phyloP scores from a whole-genome alignment of 805 yeast species.

The Ogataea degrootiae region DNA sequence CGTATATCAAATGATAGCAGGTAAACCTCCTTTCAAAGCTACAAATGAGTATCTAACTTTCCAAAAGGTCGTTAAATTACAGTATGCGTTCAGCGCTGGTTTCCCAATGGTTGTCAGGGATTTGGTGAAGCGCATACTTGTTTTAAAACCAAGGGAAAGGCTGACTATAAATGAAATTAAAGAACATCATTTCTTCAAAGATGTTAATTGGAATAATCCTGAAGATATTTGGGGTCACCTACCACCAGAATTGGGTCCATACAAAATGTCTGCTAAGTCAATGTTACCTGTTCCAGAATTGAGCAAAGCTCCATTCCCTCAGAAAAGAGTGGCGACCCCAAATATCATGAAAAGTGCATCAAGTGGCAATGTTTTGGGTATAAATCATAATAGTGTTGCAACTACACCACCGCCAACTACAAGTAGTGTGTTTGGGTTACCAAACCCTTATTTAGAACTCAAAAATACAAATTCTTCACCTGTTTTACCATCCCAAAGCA shows the following conservation, averaged over 20 bases:
- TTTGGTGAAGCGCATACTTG: conserved; percentile 62
- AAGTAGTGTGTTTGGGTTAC: conserved; percentile 20
- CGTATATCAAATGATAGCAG: conserved; percentile 58
- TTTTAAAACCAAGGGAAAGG: conserved; percentile 61
- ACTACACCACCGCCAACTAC: conserved; percentile 2
- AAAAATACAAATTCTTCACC: conserved; percentile 16
- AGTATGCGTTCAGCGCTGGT: conserved; percentile 81
- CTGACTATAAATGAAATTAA: conserved; percentile 53
- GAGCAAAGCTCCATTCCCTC: conserved; percentile 20
- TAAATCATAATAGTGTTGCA: conserved; percentile 4
- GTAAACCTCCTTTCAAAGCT: conserved; percentile 77
- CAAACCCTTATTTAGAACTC: conserved; percentile 12
- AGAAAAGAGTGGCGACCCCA: neutral
- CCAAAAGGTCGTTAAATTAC: conserved; percentile 75
- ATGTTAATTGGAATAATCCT: conserved; percentile 48
- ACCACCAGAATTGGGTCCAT: conserved; percentile 68
- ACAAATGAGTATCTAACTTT: conserved; percentile 77
- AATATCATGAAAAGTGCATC: conserved; percentile 2
- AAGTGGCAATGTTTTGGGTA: conserved; percentile 1
- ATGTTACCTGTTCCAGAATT: conserved; percentile 71
- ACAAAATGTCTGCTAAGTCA: conserved; percentile 68
- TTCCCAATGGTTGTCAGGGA: conserved; percentile 72
- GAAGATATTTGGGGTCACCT: conserved; percentile 52
- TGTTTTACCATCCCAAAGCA: conserved; percentile 9
- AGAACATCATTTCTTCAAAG: conserved; percentile 58